phyloP scores from a whole-genome alignment of 2,329 filamentous ascomycete species.

The Aspergillus ibericus region DNA sequence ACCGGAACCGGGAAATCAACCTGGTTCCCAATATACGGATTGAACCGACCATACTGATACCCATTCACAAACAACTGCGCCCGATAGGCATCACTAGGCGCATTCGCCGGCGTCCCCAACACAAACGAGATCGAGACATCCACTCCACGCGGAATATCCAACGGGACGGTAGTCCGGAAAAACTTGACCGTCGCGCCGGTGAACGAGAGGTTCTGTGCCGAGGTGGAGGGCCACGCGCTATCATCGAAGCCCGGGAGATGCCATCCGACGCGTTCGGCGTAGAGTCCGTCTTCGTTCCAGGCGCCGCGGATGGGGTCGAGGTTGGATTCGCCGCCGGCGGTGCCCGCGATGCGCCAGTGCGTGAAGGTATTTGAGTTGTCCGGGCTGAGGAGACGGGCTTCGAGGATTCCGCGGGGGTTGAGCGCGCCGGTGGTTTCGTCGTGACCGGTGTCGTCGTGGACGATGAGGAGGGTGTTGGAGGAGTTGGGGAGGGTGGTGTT shows the following conservation, averaged over 20 bases:
- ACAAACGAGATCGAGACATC: conserved; percentile 60
- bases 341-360: conserved; percentile 60
- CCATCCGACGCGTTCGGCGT: conserved; percentile 59
- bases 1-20: conserved; percentile 60
- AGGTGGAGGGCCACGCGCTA: conserved; percentile 39
- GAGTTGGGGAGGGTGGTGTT: conserved; percentile 50
- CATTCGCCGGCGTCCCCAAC: conserved; percentile 47
- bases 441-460: conserved; percentile 55
- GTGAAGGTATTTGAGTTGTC: conserved; percentile 51
- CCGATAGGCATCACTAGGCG: conserved; percentile 43
- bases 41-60: conserved; percentile 63
- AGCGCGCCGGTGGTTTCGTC: conserved; percentile 31
- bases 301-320: conserved; percentile 59
- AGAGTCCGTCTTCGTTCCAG: conserved; percentile 60
- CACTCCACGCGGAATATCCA: conserved; percentile 52
- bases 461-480: conserved; percentile 59
- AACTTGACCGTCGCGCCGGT: conserved; percentile 54
- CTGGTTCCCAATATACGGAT: conserved; percentile 62
- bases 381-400: conserved; percentile 46
- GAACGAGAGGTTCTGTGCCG: conserved; percentile 37
- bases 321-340: conserved; percentile 53
- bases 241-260: conserved; percentile 59
- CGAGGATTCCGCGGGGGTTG: conserved; percentile 38
- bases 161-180: conserved; percentile 55
- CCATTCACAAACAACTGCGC: conserved; percentile 64